phyloP scores from a whole-genome alignment of 2,329 filamentous ascomycete species.

The Phialophora chinensis region DNA sequence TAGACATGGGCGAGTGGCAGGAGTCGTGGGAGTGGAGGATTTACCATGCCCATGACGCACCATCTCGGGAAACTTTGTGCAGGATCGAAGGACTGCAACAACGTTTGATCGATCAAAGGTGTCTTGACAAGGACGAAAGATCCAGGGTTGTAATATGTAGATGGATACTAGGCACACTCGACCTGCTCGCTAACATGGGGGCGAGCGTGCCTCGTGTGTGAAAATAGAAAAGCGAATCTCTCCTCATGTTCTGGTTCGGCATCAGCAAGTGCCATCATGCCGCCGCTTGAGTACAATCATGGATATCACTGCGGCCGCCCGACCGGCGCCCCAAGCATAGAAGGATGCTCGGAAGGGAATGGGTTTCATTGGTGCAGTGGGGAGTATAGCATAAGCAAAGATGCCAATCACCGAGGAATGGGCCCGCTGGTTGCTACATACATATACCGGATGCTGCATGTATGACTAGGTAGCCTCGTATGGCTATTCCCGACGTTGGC shows the following conservation, averaged over 20 bases:
- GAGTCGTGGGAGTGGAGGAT: conserved; percentile 2
- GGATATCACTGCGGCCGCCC: background rate
- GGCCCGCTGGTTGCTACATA: background rate
- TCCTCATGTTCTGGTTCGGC: conserved; percentile 5
- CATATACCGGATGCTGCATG: background rate
- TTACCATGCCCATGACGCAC: conserved; percentile 5
- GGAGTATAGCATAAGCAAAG: background rate
- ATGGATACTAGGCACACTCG: conserved; percentile 3
- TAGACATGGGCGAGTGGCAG: conserved; percentile 11
- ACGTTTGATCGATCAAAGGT: background rate
- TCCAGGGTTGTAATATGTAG: conserved; percentile 13
- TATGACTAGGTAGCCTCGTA: background rate
- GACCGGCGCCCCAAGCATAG: background rate
- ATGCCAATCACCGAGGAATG: background rate
- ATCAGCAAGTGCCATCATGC: background rate
- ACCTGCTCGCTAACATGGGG: background rate
- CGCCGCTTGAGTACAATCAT: background rate
- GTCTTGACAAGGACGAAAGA: background rate
- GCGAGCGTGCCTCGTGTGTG: conserved; percentile 11
- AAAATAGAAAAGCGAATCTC: conserved; percentile 29
- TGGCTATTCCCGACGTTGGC: background rate
- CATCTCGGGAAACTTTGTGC: background rate
- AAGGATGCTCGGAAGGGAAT: background rate
- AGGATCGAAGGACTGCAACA: background rate
- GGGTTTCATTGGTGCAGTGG: background rate